Base-by-base conservation (phyloP, 2,329 filamentous ascomycete species). In the Claviceps pusilla region DNA sequence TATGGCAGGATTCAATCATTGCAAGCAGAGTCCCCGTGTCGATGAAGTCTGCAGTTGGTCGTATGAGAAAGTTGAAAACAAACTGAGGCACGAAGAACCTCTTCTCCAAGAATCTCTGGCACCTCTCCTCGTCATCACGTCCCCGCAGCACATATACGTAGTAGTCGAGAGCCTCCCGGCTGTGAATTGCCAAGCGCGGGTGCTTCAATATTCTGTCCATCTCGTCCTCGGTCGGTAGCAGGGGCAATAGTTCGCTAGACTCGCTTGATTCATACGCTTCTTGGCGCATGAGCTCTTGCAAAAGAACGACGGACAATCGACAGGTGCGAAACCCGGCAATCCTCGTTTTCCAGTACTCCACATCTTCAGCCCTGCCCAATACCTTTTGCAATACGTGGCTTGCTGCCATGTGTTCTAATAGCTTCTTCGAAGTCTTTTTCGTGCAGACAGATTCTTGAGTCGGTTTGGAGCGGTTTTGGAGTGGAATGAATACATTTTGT, bases 211-310 rank as follows among this genome's bases (percentile, higher is more conserved):
- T 54, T 10, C 48, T 53, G 24, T 60, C 43, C 62, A 61, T 66
- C 53, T 64, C 54, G 12, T 52, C 16, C 5, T 60, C 46, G 5
- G 55, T 55, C 9, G 66, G 66, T 6, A 69, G 57, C 4, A 65
- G 46, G 10, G 59, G 46, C 2, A 62, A 53, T 12, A 68, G 51
- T 16, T 59, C 52, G 29, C 54, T 53, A 11, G 58, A 55, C 6
- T 48, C 54, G 0, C 50, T 52, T 12, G 61, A 54, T 16, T 57
- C 57, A 7, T 48, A 54, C 16, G 56, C 57, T 41, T 62, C 58
- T 45, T 58, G 58, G 54, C 63, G 62, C 45, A 69, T 57, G 28
- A 63, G 51, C 59, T 65, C 61, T 46, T 69, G 67, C 45, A 69
- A 56, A 33, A 69, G 55, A n/a, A 69, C 51, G 7, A 68, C 57